Conservation (phyloP, 75 land plant genomes). For the Sequoia sempervirens region DNA sequence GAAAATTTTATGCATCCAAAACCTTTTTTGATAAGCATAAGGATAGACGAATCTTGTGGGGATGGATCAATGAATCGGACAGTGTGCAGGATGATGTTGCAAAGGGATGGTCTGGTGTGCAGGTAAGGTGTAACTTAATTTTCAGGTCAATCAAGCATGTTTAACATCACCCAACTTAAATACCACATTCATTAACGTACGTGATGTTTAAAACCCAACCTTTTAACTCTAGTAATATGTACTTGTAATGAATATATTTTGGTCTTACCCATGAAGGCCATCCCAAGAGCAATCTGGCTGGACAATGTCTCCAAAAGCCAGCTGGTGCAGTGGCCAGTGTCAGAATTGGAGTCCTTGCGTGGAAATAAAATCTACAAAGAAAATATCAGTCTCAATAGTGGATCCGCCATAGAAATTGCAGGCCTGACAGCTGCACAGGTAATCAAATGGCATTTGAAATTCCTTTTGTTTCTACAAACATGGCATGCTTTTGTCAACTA, state of each 20-base stretch:
- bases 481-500: no score
- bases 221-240: no score
- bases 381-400: conserved; percentile 8
- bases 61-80: no score
- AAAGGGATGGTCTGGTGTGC: no score
- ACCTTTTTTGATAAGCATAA: no score
- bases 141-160: conserved; percentile 11
- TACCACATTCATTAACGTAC: no score
- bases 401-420: conserved; percentile 17
- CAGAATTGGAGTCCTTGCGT: not conserved
- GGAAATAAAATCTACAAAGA: not conserved
- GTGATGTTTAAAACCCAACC: no score
- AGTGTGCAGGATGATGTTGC: no score
- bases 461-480: no score
- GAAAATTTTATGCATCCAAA: no score
- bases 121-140: not conserved
- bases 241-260: not conserved
- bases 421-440: conserved; percentile 22
- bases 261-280: conserved; percentile 18
- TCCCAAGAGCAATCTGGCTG: conserved; percentile 6
- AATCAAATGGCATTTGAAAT: no score
- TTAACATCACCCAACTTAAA: not conserved
- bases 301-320: conserved; percentile 10
- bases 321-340: conserved; percentile 25
- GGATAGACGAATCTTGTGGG: no score